These are phyloP conservation scores for Lentinula detonsa DNA, from an alignment of 768 basidiomycete genomes.

Conservation along the genomic window DNA sequence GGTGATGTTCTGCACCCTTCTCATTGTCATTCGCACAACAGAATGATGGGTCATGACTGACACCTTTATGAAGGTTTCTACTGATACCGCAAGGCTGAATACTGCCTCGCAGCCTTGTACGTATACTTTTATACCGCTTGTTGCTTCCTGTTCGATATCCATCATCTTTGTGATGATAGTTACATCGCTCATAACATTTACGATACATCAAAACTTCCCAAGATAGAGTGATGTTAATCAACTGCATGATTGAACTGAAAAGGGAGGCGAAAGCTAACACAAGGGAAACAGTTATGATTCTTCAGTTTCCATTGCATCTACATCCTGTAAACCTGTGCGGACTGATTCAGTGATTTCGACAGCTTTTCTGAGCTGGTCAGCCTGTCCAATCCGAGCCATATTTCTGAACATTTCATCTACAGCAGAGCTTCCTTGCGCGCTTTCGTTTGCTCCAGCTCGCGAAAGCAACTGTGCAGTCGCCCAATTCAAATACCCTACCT, in stretches of 20 bases:
- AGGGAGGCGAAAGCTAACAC: not conserved
- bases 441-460: constrained; percentile 18
- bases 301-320: not conserved
- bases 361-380: constrained; percentile 22
- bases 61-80: no score
- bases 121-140: no score
- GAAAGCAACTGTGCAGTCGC: constrained; percentile 51
- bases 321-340: constrained; percentile 2
- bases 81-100: no score
- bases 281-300: not conserved
- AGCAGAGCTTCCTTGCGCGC: constrained; percentile 16
- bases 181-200: no score
- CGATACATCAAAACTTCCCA: no score
- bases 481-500: constrained; percentile 76
- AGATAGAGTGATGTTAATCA: not conserved
- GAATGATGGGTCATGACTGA: no score
- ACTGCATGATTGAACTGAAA: not conserved
- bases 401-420: constrained; percentile 6
- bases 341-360: constrained; percentile 15
- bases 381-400: constrained; percentile 17
- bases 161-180: no score
- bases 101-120: no score
- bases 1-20: not conserved
- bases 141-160: no score
- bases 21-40: no score